A percentile compares a stretch with the other conserved stretches of the same genome.
These are phyloP conservation scores for Ophiosphaerella narmari DNA, from an alignment of 2,329 filamentous ascomycete genomes.

Conservation along the genomic window DNA sequence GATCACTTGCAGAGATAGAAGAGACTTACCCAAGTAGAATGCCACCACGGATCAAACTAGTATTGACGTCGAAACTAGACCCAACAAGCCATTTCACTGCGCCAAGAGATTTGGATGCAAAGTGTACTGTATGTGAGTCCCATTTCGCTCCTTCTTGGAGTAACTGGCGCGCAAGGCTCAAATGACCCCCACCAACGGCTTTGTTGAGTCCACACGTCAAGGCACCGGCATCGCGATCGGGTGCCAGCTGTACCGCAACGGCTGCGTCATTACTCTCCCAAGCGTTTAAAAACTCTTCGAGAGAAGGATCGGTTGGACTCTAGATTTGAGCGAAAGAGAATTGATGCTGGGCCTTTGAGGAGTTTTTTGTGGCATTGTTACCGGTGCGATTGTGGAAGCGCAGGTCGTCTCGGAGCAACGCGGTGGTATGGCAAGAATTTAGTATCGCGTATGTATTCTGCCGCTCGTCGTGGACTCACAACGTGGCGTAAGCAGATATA, in stretches of 20 bases:
- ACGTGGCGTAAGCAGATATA: no score
- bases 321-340: neutral
- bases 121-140: neutral
- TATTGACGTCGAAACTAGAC: slow-evolving; percentile 9
- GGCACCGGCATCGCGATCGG: neutral
- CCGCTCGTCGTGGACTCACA: no score
- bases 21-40: slow-evolving; percentile 4
- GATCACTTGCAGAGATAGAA: neutral
- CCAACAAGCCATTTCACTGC: slow-evolving; percentile 5
- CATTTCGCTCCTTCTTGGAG: slow-evolving; percentile 3
- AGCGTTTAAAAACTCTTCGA: neutral
- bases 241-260: slow-evolving; percentile 2
- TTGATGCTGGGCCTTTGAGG: slow-evolving; percentile 1
- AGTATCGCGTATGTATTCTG: no score
- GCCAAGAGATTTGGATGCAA: neutral
- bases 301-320: neutral
- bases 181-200: neutral
- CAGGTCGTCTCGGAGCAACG: neutral
- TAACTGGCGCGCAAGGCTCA: slow-evolving; percentile 3
- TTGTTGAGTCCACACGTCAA: slow-evolving; percentile 8
- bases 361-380: neutral
- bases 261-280: slow-evolving; percentile 2
- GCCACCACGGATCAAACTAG: neutral
- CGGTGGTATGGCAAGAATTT: neutral
- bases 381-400: no score